Evolutionary conservation across 805 yeast genomes (phyloP), one percentile per base, ranked within the genome.

Genomic region (Komagataella pseudopastoris): DNA sequence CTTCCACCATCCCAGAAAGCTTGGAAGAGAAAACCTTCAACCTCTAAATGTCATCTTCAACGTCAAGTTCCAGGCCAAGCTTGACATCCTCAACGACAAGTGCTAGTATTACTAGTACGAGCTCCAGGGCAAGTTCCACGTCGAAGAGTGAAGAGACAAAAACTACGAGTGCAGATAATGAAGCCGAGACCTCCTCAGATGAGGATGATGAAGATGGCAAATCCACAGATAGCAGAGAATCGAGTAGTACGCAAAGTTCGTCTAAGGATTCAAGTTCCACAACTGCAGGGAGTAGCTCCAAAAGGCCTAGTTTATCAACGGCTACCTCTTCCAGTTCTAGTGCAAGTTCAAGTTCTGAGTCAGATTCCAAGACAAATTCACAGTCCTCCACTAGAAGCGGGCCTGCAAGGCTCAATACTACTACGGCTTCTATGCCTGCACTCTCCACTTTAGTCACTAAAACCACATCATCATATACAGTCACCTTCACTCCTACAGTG

Each of bases 401-500:
- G 4, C 39, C 39, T 8, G 39, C 14, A 30, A 30, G 39, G 5
- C 39, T 30, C 3, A 45, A 47, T 3, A n/a, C 47, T 8, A 23
- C 17, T 12, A 30, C 53, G 17, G 6, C 44, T 6, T 49, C 52
- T 2, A 48, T 44, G 17, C n/a, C 46, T 23, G 10, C 14, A 18
- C 14, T 43, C 6, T 24, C 49, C 14, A 44, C 53, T 24, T 50
- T 53, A 6, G 23, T 53, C 39, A 23, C 52, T 6, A 44, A 55
- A n/a, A 36, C 53, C 6, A 51, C 57, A 2, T 48, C 54, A 22
- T 55, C 56, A 30, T 30, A 30, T 30, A 10, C 39, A 30, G 39
- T 30, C 48, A 52, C 59, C 7, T 59, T 52, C 51, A 51, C 50
- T 23, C 60, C 60, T 6, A 47, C 52, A 2, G 55, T 62, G 10